These are phyloP conservation scores for Lichtheimia ornata DNA, from an alignment of 371 early-diverging fungal genomes.

Conservation along the genomic window DNA sequence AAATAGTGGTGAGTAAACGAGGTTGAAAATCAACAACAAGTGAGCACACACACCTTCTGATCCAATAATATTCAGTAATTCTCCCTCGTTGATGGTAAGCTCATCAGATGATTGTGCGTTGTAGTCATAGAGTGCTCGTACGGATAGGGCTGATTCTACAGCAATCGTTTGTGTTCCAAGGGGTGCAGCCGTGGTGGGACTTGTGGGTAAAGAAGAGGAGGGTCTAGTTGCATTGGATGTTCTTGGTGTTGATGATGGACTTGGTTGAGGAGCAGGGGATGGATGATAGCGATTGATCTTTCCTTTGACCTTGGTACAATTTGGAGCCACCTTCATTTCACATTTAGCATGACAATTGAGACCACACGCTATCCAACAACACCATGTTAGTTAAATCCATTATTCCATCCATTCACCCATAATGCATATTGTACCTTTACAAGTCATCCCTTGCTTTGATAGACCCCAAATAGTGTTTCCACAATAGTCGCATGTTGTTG, in stretches of 20 bases:
- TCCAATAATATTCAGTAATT: constrained; percentile 62
- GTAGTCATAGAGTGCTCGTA: constrained; percentile 75
- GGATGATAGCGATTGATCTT: constrained; percentile 53
- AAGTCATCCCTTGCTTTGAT: constrained; percentile 76
- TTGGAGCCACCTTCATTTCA: constrained; percentile 83
- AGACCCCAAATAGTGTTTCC: constrained; percentile 76
- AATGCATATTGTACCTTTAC: constrained; percentile 47
- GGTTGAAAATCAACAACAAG: background rate
- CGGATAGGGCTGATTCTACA: constrained; percentile 16
- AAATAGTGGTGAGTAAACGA: background rate
- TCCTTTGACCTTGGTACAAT: constrained; percentile 67
- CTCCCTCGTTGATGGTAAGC: constrained; percentile 68
- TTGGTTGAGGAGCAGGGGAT: constrained; percentile 19
- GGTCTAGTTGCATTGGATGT: constrained; percentile 3
- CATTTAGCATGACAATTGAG: constrained; percentile 85
- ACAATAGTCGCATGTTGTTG: constrained; percentile 82
- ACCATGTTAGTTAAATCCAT: background rate
- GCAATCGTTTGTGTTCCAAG: background rate
- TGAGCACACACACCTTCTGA: constrained; percentile 33
- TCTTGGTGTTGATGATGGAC: constrained; percentile 6
- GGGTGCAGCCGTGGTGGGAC: background rate
- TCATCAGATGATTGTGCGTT: constrained; percentile 76
- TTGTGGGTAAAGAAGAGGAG: background rate
- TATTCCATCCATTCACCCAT: background rate
- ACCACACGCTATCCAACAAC: constrained; percentile 61